Evolutionary conservation across 208 protist species (phyloP), one percentile per base, ranked within the genome.

Genomic region (Wallacemonas sp.): DNA sequence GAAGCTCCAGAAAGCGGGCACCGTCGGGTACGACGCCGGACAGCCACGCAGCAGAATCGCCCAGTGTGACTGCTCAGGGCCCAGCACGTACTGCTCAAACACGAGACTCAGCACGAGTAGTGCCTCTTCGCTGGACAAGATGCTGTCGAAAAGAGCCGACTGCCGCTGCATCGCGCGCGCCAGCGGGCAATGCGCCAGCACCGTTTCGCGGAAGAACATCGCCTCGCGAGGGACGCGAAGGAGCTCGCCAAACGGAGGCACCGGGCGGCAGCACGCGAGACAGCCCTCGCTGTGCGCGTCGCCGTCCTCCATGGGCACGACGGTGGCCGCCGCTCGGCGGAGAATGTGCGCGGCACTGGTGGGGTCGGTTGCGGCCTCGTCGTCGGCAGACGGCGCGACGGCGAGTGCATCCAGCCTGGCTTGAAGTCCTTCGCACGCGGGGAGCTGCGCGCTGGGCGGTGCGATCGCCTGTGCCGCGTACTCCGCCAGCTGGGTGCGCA

Each of bases 101-200:
- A 92, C 63, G 29, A 97, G 76, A 33, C 79, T 74, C 42, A 95
- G 68, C 44, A 97, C 78, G 0, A 97, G 74, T 36, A 97, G 64
- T 16, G 82, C 81, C 76, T 97, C 88, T 57, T 94, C 88, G 45
- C 77, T 82, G 14, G 32, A 57, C n/a, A 81, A 61, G 8, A 89
- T 55, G 8, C 63, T 54, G 14, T 61, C 73, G 20, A 50, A 63
- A 7, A 96, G 72, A n/a, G 70, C 57, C 16, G 78, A 45, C 2
- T 73, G 70, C 5, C 41, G 22, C 4, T 67, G 65, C 38, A 93
- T 75, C 50, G 72, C 86, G 14, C 75, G 71, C 23, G 81, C 87
- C 29, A 96, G 61, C 1, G 68, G 76, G 50, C 78, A 87, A 67
- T 87, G 67, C 42, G 67, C 26, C 23, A 82, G 41, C 32, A 92